phyloP scores from a whole-genome alignment of 345 rosid genomes.

The Iberis pinnata region DNA sequence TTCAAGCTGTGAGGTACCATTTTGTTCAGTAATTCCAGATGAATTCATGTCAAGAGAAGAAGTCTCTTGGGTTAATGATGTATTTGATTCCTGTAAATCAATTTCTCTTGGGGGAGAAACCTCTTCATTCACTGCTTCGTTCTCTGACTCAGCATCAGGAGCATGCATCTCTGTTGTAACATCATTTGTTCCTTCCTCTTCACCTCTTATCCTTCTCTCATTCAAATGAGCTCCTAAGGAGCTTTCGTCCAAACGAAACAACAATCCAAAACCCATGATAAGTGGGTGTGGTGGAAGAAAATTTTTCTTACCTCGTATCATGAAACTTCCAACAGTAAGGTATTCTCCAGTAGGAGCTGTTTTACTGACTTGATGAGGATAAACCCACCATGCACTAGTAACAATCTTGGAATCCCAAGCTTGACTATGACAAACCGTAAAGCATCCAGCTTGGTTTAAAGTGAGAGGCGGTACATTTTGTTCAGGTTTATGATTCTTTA shows the following conservation, averaged over 20 bases:
- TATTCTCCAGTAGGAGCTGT: slow-evolving; percentile 99
- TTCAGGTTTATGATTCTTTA: slow-evolving; percentile 88
- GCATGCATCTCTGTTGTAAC: slow-evolving; percentile 40
- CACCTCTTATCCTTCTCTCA: slow-evolving; percentile 96
- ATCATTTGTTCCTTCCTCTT: slow-evolving; percentile 72
- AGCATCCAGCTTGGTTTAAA: slow-evolving; percentile 94
- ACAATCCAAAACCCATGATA: slow-evolving; percentile 93
- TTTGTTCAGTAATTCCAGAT: slow-evolving; percentile 36
- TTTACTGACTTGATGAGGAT: slow-evolving; percentile 96
- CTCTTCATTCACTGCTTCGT: slow-evolving; percentile 36
- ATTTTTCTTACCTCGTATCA: slow-evolving; percentile 96
- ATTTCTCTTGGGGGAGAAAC: slow-evolving; percentile 23
- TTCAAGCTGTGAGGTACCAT: slow-evolving; percentile 57
- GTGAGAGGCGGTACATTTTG: slow-evolving; percentile 90
- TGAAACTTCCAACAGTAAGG: slow-evolving; percentile 96
- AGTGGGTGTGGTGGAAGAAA: slow-evolving; percentile 98
- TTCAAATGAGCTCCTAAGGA: slow-evolving; percentile 94
- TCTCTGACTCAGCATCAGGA: slow-evolving; percentile 53
- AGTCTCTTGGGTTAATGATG: slow-evolving; percentile 22
- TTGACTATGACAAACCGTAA: slow-evolving; percentile 93
- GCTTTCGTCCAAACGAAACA: slow-evolving; percentile 97
- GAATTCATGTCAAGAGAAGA: slow-evolving; percentile 23
- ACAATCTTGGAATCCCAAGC: slow-evolving; percentile 99
- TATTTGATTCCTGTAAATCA: slow-evolving; percentile 26
- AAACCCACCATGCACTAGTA: slow-evolving; percentile 99